Evolutionary conservation across 202 grass and related monocot genomes (phyloP), one percentile per base, ranked within the genome.

Genomic region (Saccharum hybrid): DNA sequence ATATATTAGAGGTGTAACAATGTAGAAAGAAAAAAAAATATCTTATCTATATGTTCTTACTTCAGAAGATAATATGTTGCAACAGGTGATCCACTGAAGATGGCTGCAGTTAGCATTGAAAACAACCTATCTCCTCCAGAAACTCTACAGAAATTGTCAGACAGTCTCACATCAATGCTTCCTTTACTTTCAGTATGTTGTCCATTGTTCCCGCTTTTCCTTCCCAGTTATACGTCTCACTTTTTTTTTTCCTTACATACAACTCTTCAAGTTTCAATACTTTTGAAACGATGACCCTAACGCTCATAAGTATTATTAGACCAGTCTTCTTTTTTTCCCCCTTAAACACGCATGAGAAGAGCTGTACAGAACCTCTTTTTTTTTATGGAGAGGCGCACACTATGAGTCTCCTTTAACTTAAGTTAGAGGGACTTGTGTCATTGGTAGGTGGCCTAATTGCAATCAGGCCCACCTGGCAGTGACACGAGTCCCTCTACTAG

Each of bases 31-130:
- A n/a, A 57, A 48, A 22, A 2, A 86, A 3, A 40, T 2, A 8
- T 28, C 6, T 38, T 49, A 45, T 31, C 3, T 41, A 9, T 42
- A 36, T 60, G 34, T 33, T 61, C 71, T 72, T 49, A 30, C 42
- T 41, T 85, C 28, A 41, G 72, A 82, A 14, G 7, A 74, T 72
- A 61, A 74, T 72, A 49, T 51, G 28, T 62, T 30, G 79, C 63
- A 66, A 86, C 80, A 94, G 95, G 92, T 64, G 88, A 94, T 70
- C 95, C 92, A 63, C 33, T 98, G 39, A 98, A 98, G 85, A 94
- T 98, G 95, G 95, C 95, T 71, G 86, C 94, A 74, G 87, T 86
- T 77, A 84, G 72, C 71, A 81, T 94, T 71, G 82, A 81, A 75
- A 87, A 88, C 63, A 88, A 90, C 61, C 87, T 93, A 83, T 88